A percentile compares a stretch with the other conserved stretches of the same genome.
Evolutionary conservation across 768 basidiomycete genomes (phyloP).

Genomic region (Thelephora ganbajun): DNA sequence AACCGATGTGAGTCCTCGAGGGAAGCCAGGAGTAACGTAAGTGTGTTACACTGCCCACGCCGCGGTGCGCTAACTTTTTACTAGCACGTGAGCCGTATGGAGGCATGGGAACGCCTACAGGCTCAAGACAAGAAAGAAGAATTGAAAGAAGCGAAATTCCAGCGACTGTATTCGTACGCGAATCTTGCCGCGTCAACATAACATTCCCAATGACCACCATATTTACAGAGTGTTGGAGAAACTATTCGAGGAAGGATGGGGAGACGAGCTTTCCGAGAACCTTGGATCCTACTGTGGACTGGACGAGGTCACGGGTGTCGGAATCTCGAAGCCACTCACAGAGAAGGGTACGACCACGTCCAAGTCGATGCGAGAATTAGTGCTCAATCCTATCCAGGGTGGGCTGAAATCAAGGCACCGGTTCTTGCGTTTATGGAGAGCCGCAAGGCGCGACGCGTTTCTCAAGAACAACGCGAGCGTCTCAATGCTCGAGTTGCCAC

Average conservation of each 20-base stretch:
- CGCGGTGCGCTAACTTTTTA: too few species aligned
- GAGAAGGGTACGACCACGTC: constrained; percentile 1
- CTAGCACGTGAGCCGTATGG: too few species aligned
- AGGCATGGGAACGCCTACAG: too few species aligned
- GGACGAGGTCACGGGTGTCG: constrained; percentile 1
- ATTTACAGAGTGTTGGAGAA: constrained; percentile 1
- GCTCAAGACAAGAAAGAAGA: not conserved
- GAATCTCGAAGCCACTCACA: constrained; percentile 7
- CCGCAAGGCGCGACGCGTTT: constrained; percentile 2
- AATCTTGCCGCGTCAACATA: not conserved
- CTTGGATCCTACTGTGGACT: not conserved
- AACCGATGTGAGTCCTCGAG: too few species aligned
- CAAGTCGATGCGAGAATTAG: not conserved
- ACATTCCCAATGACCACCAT: not conserved
- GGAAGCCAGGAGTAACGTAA: too few species aligned
- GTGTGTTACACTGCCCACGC: too few species aligned
- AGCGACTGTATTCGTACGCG: constrained; percentile 3
- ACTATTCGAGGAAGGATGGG: constrained; percentile 5
- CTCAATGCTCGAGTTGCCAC: too few species aligned
- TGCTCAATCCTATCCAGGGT: not conserved
- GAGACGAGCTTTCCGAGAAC: constrained; percentile 2
- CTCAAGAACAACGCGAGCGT: too few species aligned
- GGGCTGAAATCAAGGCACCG: not conserved
- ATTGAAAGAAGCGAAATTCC: not conserved
- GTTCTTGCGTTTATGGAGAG: constrained; percentile 8